A percentile compares a stretch with the other conserved stretches of the same genome.
Evolutionary conservation across 768 basidiomycete genomes (phyloP).

Genomic region (Heimioporus sp.): DNA sequence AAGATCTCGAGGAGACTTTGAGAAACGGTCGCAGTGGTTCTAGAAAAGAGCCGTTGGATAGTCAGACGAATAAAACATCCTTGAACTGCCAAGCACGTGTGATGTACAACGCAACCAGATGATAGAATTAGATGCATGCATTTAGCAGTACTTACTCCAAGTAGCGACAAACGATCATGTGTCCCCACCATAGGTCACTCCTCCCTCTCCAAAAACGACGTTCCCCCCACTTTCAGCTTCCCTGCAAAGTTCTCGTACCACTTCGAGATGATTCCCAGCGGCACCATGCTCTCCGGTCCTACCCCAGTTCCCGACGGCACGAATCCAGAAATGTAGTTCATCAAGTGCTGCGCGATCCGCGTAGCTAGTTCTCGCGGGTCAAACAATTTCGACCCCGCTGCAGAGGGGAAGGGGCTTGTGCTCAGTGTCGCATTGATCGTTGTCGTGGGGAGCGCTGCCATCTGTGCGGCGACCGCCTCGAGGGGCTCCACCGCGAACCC

Average conservation of each 20-base stretch:
- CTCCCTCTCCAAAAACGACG: slow-evolving; percentile 56
- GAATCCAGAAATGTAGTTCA: slow-evolving; percentile 76
- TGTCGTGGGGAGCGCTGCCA: slow-evolving; percentile 42
- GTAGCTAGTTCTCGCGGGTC: slow-evolving; percentile 19
- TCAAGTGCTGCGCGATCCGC: slow-evolving; percentile 58
- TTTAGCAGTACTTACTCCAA: no score
- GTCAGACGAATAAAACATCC: no score
- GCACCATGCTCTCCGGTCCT: slow-evolving; percentile 52
- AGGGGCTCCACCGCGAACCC: slow-evolving; percentile 83
- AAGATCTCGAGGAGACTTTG: no score
- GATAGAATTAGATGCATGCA: no score
- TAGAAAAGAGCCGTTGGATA: no score
- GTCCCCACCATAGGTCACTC: not conserved
- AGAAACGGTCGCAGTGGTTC: no score
- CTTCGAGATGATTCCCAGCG: slow-evolving; percentile 58
- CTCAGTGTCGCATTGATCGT: slow-evolving; percentile 25
- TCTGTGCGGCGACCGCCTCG: slow-evolving; percentile 54
- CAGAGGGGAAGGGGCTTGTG: slow-evolving; percentile 9
- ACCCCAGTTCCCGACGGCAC: slow-evolving; percentile 38
- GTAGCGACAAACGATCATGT: no score
- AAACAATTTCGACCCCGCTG: slow-evolving; percentile 10
- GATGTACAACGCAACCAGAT: no score
- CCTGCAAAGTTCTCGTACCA: slow-evolving; percentile 71
- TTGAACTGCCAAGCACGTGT: no score
- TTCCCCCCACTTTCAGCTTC: slow-evolving; percentile 58